Base-by-base conservation (phyloP, 441 rosid genomes). In the Omphalea diandra region DNA sequence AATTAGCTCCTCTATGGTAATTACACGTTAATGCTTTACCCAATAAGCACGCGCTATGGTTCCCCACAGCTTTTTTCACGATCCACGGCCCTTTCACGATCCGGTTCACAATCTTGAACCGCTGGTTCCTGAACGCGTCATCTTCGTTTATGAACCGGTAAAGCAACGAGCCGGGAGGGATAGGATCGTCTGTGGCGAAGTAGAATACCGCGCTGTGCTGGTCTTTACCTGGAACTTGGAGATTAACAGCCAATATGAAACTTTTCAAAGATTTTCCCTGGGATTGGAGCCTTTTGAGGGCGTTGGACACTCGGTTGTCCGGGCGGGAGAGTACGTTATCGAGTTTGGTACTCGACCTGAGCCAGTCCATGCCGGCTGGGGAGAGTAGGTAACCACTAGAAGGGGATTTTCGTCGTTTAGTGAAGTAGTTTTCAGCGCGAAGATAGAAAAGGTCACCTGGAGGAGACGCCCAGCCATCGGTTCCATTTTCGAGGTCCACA, bases 361-460 rank as follows among this genome's bases (percentile, higher is more conserved):
- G 86, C 98, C 93, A 90, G 79, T 92, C 98, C 94, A 93, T 80
- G 31, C 97, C 98, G 67, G 88, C 84, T 11, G 96, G 98, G 3
- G 83, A 73, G 80, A 91, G 90, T n/a, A 89, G 82, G 79, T 86
- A 94, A 44, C 81, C 88, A 26, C 95, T 90, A 71, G 90, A 56
- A 33, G 97, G 95, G 0, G 84, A 70, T 76, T 93, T 93, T 32
- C 77, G 90, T 12, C 86, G 77, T 67, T 75, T 89, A 12, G 83
- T 63, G 40, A 94, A 73, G 76, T 85, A 91, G 47, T 79, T 75
- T 27, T 62, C 36, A 40, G 95, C 83, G 57, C 98, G 95, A 68
- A 91, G 88, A 57, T 81, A 77, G 85, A 94, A 94, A 5, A 88
- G 78, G 15, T 88, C 79, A 12, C 95, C 90, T 2, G 97, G 95